A percentile compares a stretch with the other conserved stretches of the same genome.
These are phyloP conservation scores for Conidiobolus incongruus DNA, from an alignment of 371 early-diverging fungal species.

Conservation along the genomic window DNA sequence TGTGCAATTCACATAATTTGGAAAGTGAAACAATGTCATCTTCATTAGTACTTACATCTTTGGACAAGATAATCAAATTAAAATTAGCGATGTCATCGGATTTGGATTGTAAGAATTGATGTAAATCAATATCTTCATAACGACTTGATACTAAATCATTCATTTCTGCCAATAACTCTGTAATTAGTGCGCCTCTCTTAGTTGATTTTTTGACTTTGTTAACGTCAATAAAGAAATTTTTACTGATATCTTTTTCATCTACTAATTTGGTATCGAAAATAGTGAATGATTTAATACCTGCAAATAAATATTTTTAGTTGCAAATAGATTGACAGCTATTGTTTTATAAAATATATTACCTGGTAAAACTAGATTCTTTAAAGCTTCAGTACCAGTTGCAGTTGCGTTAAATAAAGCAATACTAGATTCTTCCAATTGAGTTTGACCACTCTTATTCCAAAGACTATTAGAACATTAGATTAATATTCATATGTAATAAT, in stretches of 20 bases:
- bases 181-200: constrained; percentile 31
- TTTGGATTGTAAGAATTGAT: no score
- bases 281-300: constrained; percentile 74
- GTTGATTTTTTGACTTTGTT: constrained; percentile 25
- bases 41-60: constrained; percentile 29
- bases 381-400: constrained; percentile 64
- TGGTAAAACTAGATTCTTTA: constrained; percentile 87
- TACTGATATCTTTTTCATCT: constrained; percentile 37
- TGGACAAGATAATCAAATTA: no score
- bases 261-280: constrained; percentile 50
- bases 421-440: constrained; percentile 55
- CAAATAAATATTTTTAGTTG: neutral
- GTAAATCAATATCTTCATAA: no score
- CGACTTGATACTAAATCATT: no score
- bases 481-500: constrained; percentile 5
- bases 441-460: constrained; percentile 85
- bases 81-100: no score
- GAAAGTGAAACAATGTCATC: constrained; percentile 23
- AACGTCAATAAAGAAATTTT: constrained; percentile 71
- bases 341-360: constrained; percentile 23
- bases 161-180: constrained; percentile 48
- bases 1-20: constrained; percentile 32
- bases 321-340: neutral
- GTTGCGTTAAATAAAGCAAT: constrained; percentile 65
- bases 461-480: constrained; percentile 22